Evolutionary conservation across 1,139 yeast genomes (phyloP), one percentile per base, ranked within the genome.

Genomic region (Geotrichum fermentans): DNA sequence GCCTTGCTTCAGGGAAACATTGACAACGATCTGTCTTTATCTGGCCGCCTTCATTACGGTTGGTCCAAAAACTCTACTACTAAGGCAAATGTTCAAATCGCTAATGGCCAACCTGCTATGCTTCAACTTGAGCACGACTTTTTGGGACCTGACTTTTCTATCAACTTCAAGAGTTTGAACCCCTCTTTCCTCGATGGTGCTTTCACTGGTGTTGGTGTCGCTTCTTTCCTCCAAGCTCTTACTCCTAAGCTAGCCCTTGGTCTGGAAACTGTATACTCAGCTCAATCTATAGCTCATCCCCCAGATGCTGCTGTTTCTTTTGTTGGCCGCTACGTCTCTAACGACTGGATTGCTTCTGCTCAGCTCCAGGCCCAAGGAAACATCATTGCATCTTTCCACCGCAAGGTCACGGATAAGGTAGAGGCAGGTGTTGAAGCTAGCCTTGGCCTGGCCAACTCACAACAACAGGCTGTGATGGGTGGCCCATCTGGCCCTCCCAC

Each of bases 351-450:
- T 61, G 95, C 95, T 45, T 78, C 96, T 49, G 96, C 95, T 55
- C 97, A 89, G 75, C 68, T 89, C 58, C 95, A 88, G 69, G 96
- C 95, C 51, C 92, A 86, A 69, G 98, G 98, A 66, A 81, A 95
- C 35, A 67, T 89, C 49, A 76, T 83, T 57, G 92, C 94, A 45
- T 83, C 96, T 26, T 90, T 87, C 81, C 90, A 95, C 94, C 84
- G 95, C 75, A 85, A 79, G 68, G 89, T 90, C 60, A 78, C 94
- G 52, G 90, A 87, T 62, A 85, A 84, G 67, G 95, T 92, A 55
- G 97, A 92, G 73, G 97, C 96, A 53, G 98, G 97, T 72, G 76
- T 92, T 58, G 97, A 92, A 74, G 85, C 97, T 52, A 86, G 87
- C 61, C 68, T 92, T 60, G 78, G 86, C 70, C 77, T 85, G 58